A percentile compares a stretch with the other conserved stretches of the same genome.
Evolutionary conservation across 192 early-diverging fungal species (phyloP).

Genomic region (Rhizophagus sp.): DNA sequence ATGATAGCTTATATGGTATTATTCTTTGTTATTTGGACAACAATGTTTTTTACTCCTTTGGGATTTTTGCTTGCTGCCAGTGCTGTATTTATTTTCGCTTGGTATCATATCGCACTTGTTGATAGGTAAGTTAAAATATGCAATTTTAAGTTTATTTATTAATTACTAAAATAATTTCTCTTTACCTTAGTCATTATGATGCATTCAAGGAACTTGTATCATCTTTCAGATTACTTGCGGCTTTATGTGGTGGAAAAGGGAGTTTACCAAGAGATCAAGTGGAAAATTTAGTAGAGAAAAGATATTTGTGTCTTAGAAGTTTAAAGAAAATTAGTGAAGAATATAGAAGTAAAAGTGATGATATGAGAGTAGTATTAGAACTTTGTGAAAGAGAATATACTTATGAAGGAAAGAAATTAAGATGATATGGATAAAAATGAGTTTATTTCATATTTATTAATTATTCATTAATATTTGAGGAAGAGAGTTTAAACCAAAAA

Average conservation of each 20-base stretch:
- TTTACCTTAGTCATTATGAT: slow-evolving; percentile 28
- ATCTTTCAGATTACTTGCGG: slow-evolving; percentile 25
- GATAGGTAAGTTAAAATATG: slow-evolving; percentile 20
- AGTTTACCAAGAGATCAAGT: slow-evolving; percentile 11
- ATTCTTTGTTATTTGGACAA: slow-evolving; percentile 44
- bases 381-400: neutral
- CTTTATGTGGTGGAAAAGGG: slow-evolving; percentile 9
- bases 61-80: slow-evolving; percentile 37
- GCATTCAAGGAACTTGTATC: slow-evolving; percentile 25
- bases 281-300: slow-evolving; percentile 3
- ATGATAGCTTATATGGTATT: slow-evolving; percentile 37
- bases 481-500: too few species aligned
- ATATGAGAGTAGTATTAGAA: slow-evolving; percentile 23
- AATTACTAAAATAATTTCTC: neutral
- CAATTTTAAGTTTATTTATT: neutral
- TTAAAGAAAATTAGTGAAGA: slow-evolving; percentile 13
- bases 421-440: neutral
- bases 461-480: too few species aligned
- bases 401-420: neutral
- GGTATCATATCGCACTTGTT: slow-evolving; percentile 44
- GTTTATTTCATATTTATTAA: too few species aligned
- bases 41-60: slow-evolving; percentile 36
- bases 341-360: slow-evolving; percentile 25
- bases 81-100: slow-evolving; percentile 37
- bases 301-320: neutral